Evolutionary conservation across 1,139 yeast species (phyloP), one percentile per base, ranked within the genome.

Genomic region (Nematodospora anomalae): DNA sequence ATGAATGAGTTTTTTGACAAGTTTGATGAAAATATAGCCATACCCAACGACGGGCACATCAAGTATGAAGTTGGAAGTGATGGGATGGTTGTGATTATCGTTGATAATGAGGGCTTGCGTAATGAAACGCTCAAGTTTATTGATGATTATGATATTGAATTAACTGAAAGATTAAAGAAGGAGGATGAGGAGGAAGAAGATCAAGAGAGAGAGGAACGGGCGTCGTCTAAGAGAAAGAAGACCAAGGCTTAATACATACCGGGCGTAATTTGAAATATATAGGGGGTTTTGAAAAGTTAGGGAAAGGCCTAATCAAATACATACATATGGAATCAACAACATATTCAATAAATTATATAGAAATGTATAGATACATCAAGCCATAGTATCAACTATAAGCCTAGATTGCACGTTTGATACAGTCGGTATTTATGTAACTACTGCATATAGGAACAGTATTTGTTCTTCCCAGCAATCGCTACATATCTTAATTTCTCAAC

Each of bases 11-110:
- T 82, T 60, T 81, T 81, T 51, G 85, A 81, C 51, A 60, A 59
- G 34, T 81, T 81, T 50, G 88, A 81, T 52, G 78, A 68, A 30
- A 60, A 60, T 22, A 68, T 81, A 16, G 83, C 86, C 22, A 67
- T 76, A 43, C 87, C 86, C 20, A 80, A 81, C 49, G 84, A 80
- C 45, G 81, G 79, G 4, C 76, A 76, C 49, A 75, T 81, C 45
- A 80, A 80, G 52, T 81, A 81, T 50, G 87, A 81, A 49, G 84
- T 80, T 6, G 85, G 85, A 4, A 78, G 83, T 42, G 88, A 81
- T 52, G 88, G 88, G 3, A 58, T 81, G 41, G 82, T 81, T 39
- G 80, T 81, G 27, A 68, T 81, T 28, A 68, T 81, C 22, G 79
- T 79, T 16, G 75, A 71, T 41, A 51, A 57, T 11, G 36, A 46